Conservation (phyloP, 352 stramenopile species). For the Pythium catenulatum region DNA sequence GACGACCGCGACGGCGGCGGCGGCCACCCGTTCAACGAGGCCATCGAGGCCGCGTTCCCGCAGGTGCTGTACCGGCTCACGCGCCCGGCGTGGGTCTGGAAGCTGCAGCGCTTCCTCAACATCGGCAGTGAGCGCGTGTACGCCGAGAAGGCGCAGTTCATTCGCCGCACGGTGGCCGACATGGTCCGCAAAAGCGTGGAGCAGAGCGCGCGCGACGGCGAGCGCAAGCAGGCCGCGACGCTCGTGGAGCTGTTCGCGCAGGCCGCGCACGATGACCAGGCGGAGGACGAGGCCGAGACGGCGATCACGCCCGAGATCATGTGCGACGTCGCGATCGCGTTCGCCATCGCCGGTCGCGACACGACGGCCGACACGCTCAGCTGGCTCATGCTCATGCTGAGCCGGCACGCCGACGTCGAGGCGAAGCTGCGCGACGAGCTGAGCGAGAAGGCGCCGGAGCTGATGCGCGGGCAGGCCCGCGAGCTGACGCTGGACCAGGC, state of each 20-base stretch:
- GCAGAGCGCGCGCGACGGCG: background rate
- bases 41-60: conserved; percentile 10
- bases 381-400: conserved; percentile 73
- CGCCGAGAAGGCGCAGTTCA: background rate
- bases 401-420: conserved; percentile 64
- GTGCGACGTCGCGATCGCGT: conserved; percentile 71
- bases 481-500: conserved; percentile 31
- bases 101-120: conserved; percentile 30
- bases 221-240: conserved; percentile 9
- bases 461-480: conserved; percentile 8
- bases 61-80: conserved; percentile 34
- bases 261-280: conserved; percentile 31
- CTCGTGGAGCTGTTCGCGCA: conserved; percentile 57
- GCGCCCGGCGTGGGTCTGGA: conserved; percentile 38
- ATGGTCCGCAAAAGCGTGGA: conserved; percentile 32
- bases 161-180: conserved; percentile 28
- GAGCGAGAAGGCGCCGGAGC: conserved; percentile 45
- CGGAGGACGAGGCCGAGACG: background rate
- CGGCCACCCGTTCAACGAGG: conserved; percentile 24
- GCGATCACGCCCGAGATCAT: conserved; percentile 54
- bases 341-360: conserved; percentile 75
- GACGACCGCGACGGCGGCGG: background rate
- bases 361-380: conserved; percentile 71
- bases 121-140: conserved; percentile 31
- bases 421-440: conserved; percentile 61